A percentile compares a stretch with the other conserved stretches of the same genome.
These are phyloP conservation scores for Vinca major DNA, from an alignment of 305 asterid species.

Conservation along the genomic window DNA sequence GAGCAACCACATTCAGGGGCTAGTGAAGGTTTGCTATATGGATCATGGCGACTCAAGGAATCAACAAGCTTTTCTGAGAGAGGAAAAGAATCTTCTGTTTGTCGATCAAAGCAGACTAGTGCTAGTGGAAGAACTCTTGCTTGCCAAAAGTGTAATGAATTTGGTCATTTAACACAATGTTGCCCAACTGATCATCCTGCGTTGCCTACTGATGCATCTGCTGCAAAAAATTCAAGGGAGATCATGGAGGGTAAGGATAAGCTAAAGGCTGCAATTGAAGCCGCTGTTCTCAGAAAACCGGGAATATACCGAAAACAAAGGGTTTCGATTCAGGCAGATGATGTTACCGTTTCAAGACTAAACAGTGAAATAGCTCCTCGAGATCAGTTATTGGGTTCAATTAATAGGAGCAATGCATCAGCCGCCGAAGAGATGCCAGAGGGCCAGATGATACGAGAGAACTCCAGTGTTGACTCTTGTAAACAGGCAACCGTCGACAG, in stretches of 20 bases:
- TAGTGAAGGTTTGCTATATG: conserved; percentile 45
- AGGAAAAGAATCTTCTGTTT: conserved; percentile 44
- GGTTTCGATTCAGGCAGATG: conserved; percentile 45
- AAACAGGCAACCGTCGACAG: conserved; percentile 26
- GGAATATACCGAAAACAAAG: conserved; percentile 51
- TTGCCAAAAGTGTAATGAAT: conserved; percentile 31
- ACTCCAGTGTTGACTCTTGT: conserved; percentile 29
- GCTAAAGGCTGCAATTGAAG: conserved; percentile 82
- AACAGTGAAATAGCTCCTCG: conserved; percentile 33
- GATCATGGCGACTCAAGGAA: conserved; percentile 39
- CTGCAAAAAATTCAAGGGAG: conserved; percentile 44
- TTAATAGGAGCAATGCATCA: conserved; percentile 31
- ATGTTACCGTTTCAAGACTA: conserved; percentile 28
- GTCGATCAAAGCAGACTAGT: conserved; percentile 37
- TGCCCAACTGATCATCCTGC: conserved; percentile 21
- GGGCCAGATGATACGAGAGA: conserved; percentile 25
- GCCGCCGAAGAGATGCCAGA: conserved; percentile 35
- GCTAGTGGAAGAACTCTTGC: conserved; percentile 17
- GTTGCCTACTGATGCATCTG: conserved; percentile 23
- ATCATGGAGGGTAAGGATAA: conserved; percentile 33
- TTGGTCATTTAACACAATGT: conserved; percentile 25
- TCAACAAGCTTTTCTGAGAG: conserved; percentile 39
- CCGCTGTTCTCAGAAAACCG: conserved; percentile 77
- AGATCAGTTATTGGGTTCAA: conserved; percentile 31
- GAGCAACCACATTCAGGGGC: conserved; percentile 32